Percentiles rank a stretch among this genome's conserved stretches.
phyloP scores from a whole-genome alignment of 345 rosid species.

The Lumnitzera littorea region DNA sequence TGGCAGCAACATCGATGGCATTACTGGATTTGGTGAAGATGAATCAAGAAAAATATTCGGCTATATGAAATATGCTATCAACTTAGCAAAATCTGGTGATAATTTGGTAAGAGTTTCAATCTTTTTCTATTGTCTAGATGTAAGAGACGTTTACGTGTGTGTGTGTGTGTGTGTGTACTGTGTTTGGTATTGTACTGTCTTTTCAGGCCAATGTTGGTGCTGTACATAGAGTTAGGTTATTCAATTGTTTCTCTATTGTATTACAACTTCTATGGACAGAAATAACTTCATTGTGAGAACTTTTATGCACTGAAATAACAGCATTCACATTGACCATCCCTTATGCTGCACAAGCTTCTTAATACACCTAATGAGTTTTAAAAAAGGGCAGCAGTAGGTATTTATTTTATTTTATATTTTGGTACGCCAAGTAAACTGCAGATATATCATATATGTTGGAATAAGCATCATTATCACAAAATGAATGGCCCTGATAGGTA shows the following conservation, averaged over 20 bases:
- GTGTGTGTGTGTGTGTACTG: no score
- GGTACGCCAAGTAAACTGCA: slow-evolving; percentile 26
- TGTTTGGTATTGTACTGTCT: no score
- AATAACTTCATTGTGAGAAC: not conserved
- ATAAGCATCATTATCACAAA: slow-evolving; percentile 25
- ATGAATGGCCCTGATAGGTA: slow-evolving; percentile 18
- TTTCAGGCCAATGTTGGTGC: not conserved
- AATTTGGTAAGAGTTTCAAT: slow-evolving; percentile 27
- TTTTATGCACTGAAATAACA: not conserved
- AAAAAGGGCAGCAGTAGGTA: slow-evolving; percentile 75
- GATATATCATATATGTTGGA: slow-evolving; percentile 41
- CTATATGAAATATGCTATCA: slow-evolving; percentile 50
- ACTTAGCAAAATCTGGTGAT: slow-evolving; percentile 51
- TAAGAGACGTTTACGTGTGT: no score
- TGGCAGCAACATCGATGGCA: slow-evolving; percentile 67
- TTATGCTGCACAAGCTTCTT: not conserved
- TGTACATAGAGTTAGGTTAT: not conserved
- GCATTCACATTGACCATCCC: not conserved
- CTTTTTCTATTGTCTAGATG: no score
- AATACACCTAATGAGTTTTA: slow-evolving; percentile 33
- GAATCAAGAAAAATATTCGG: slow-evolving; percentile 36
- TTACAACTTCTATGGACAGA: not conserved
- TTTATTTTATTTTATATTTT: slow-evolving; percentile 36
- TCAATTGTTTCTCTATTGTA: not conserved
- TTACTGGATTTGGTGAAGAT: slow-evolving; percentile 57